Conservation (phyloP, 1,139 yeast genomes). For the Geotrichum macrosporum region DNA sequence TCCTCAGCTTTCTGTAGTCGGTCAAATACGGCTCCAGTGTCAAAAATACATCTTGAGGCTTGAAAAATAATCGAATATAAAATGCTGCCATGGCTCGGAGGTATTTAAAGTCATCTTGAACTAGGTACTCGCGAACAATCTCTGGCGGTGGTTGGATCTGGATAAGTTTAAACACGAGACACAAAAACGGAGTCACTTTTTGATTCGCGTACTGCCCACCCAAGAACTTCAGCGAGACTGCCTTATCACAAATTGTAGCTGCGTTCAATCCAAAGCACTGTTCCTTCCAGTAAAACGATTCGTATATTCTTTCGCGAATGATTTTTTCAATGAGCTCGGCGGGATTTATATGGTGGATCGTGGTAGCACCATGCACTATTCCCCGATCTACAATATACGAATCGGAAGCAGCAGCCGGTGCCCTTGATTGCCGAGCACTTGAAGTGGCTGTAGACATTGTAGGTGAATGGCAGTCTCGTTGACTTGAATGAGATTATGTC, state of each 20-base stretch:
- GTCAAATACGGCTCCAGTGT: slow-evolving; percentile 49
- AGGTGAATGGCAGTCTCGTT: neutral
- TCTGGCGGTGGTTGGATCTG: slow-evolving; percentile 59
- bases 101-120: slow-evolving; percentile 62
- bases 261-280: slow-evolving; percentile 55
- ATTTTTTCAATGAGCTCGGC: slow-evolving; percentile 61
- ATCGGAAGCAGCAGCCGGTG: slow-evolving; percentile 4
- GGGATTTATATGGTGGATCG: slow-evolving; percentile 47
- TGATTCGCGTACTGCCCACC: slow-evolving; percentile 49
- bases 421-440: neutral
- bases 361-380: slow-evolving; percentile 33
- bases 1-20: slow-evolving; percentile 53
- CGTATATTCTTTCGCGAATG: slow-evolving; percentile 61
- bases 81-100: slow-evolving; percentile 57
- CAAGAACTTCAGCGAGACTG: slow-evolving; percentile 41
- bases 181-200: slow-evolving; percentile 61
- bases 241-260: slow-evolving; percentile 48
- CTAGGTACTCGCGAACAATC: slow-evolving; percentile 49
- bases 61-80: slow-evolving; percentile 51
- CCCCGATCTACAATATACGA: slow-evolving; percentile 29
- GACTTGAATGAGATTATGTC: neutral
- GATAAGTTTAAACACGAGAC: slow-evolving; percentile 56
- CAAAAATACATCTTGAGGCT: slow-evolving; percentile 46
- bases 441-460: neutral
- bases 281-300: slow-evolving; percentile 65